Evolutionary conservation across 192 early-diverging fungal genomes (phyloP).

Genomic region (Podila clonocystis): DNA sequence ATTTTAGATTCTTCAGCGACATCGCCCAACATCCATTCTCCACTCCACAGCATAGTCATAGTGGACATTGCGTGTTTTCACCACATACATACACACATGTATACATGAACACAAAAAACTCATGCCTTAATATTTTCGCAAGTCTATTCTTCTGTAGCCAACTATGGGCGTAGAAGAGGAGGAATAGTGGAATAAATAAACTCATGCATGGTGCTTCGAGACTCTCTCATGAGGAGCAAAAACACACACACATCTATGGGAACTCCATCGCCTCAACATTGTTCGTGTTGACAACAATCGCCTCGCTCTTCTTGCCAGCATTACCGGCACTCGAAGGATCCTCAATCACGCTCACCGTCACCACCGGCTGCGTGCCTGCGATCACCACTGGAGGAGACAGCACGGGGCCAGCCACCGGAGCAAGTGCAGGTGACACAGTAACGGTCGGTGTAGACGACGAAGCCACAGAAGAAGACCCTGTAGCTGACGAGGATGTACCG

Average conservation of each 20-base stretch:
- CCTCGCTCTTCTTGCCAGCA: neutral
- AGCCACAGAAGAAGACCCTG: neutral
- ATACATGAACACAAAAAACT: no score
- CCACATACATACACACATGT: no score
- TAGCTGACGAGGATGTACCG: neutral
- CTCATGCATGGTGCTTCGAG: no score
- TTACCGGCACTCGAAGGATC: neutral
- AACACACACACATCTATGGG: conserved; percentile 9
- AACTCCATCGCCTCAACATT: conserved; percentile 37
- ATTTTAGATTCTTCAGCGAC: no score
- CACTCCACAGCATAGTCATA: no score
- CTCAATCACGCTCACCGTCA: neutral
- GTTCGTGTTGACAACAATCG: conserved; percentile 33
- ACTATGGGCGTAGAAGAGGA: neutral
- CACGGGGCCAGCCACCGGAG: neutral
- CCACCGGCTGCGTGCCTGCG: neutral
- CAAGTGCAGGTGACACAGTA: neutral
- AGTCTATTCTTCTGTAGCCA: no score
- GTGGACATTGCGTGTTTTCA: no score
- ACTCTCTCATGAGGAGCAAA: neutral
- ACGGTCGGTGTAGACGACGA: neutral
- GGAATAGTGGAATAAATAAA: neutral
- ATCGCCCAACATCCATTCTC: no score
- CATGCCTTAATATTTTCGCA: no score
- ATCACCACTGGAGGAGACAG: neutral